phyloP scores from a whole-genome alignment of 2,329 filamentous ascomycete species.

The Ophiocordyceps unilateralis region DNA sequence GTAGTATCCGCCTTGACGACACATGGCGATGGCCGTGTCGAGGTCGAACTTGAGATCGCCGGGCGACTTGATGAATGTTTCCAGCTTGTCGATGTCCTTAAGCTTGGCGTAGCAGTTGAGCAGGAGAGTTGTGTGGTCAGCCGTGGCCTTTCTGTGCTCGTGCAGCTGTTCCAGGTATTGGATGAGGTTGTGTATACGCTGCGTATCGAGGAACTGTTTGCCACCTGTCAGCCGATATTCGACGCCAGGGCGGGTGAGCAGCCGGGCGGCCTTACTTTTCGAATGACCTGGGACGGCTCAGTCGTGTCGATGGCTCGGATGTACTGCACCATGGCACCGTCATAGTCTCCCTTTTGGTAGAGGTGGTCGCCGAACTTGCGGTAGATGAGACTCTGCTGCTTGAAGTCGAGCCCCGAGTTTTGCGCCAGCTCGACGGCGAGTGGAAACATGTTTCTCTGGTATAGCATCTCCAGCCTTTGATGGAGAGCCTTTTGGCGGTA shows the following conservation, averaged over 20 bases:
- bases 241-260: not conserved
- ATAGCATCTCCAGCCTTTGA: conserved; percentile 83
- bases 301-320: conserved; percentile 91
- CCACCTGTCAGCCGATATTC: conserved; percentile 9
- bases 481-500: conserved; percentile 85
- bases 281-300: conserved; percentile 88
- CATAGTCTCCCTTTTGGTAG: conserved; percentile 89
- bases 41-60: conserved; percentile 91
- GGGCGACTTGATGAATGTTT: conserved; percentile 91
- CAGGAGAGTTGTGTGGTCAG: conserved; percentile 85
- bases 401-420: conserved; percentile 61
- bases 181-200: conserved; percentile 93
- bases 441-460: conserved; percentile 83
- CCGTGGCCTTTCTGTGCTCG: conserved; percentile 80
- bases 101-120: conserved; percentile 96
- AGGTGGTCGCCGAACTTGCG: conserved; percentile 86
- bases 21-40: conserved; percentile 95
- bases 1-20: conserved; percentile 88
- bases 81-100: conserved; percentile 91
- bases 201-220: conserved; percentile 73
- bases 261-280: conserved; percentile 52
- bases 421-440: conserved; percentile 85
- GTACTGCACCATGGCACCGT: conserved; percentile 98
- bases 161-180: conserved; percentile 94
- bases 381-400: conserved; percentile 82